Evolutionary conservation across 768 basidiomycete species (phyloP), one percentile per base, ranked within the genome.

Genomic region (Lanmaoa rubissima): DNA sequence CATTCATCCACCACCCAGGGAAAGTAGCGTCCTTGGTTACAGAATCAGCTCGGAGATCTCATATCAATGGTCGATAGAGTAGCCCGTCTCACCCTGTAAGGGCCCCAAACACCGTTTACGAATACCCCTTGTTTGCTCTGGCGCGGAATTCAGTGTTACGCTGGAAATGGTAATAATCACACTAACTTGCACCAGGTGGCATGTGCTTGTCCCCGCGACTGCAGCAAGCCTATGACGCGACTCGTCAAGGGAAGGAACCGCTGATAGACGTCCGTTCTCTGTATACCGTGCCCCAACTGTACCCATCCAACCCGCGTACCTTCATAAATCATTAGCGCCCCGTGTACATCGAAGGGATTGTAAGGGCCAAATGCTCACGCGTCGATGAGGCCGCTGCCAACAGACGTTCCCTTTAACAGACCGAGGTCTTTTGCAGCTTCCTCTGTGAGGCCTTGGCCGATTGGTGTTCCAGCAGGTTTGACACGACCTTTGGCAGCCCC

Each of bases 1-100:
- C 97, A 66, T 95, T 99, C 94, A 98, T 97, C 97, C 96, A 99
- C 88, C 92, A 95, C 17, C 88, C 93, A 42, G 86, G 86, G 74
- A 98, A 94, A 34, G 95, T 81, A 7, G 93, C 87, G 66, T 98
- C 88, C 84, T 91, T 61, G 47, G 32, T 34, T 41, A 59, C 7
- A 19, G 19, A 42, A 16, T 60, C 34, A 53, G 41, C 7, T 60
- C 62, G 35, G 45, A 17, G 17, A 32, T n/a, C 3, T 44, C 35
- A n/a, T 19, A 24, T 9, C 12, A 21, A 21, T 46, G 6, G 21
- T n/a, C 11, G 28, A 48, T 39, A 56, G 48, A 45, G 21, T 13
- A 32, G 4, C 13, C 52, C 14, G 11, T 24, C 68, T 63, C 55
- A 85, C 88, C 74, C 82, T 88, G 70, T 93, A 94, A 1, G 92